A percentile compares a stretch with the other conserved stretches of the same genome.
These are phyloP conservation scores for Cnidoscolus chayamansa DNA, from an alignment of 441 rosid species.

Conservation along the genomic window DNA sequence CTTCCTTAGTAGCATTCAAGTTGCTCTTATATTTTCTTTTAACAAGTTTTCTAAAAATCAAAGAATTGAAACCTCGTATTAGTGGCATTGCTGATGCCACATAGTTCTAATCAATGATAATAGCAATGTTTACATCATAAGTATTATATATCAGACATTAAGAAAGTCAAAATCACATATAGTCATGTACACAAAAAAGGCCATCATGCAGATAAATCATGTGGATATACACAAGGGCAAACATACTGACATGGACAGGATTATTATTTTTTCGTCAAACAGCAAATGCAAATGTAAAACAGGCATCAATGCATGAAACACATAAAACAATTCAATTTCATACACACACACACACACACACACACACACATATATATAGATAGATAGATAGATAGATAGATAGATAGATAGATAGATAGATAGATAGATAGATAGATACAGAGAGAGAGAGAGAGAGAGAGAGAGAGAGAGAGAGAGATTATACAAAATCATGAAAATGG, in stretches of 20 bases:
- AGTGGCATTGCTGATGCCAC: neutral
- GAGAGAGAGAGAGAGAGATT: too few relatives aligned
- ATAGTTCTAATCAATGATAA: neutral
- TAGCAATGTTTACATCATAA: neutral
- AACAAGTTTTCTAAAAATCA: neutral
- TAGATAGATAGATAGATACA: too few relatives aligned
- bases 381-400: too few relatives aligned
- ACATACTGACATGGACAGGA: neutral
- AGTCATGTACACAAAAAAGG: neutral
- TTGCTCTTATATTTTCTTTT: neutral
- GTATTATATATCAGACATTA: neutral
- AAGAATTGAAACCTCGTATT: neutral
- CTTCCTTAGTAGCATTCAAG: neutral
- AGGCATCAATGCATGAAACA: too few relatives aligned
- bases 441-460: too few relatives aligned
- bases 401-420: too few relatives aligned
- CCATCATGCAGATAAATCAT: neutral
- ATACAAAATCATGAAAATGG: too few relatives aligned
- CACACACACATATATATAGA: too few relatives aligned
- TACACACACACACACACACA: too few relatives aligned
- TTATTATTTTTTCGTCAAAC: neutral
- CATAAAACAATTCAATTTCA: too few relatives aligned
- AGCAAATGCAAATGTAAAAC: neutral
- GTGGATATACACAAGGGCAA: neutral
- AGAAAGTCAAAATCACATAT: neutral